Conservation (phyloP, 2,329 filamentous ascomycete genomes). For the Fusarium dlaminii region DNA sequence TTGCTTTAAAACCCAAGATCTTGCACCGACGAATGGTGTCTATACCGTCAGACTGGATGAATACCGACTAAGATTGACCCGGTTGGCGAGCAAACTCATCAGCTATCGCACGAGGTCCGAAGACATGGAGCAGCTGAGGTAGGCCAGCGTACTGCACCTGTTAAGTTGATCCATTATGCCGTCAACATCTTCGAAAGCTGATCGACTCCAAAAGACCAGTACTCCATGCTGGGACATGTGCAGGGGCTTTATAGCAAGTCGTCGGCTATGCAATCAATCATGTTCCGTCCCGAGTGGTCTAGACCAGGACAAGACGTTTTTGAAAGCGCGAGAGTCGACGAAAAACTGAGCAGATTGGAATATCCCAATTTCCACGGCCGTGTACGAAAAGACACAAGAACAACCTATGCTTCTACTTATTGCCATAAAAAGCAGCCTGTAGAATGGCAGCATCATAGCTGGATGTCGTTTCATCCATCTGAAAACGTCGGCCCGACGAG, state of each 20-base stretch:
- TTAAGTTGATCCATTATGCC: conserved; percentile 1
- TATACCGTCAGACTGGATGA: conserved; percentile 9
- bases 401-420: conserved; percentile 29
- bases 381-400: neutral
- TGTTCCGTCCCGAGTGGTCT: conserved; percentile 17
- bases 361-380: neutral
- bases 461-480: conserved; percentile 47
- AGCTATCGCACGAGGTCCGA: conserved; percentile 15
- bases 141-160: conserved; percentile 9
- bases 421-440: conserved; percentile 46
- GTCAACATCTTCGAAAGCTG: neutral
- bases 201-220: neutral
- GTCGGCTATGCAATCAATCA: neutral
- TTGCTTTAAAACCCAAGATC: conserved; percentile 37
- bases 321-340: neutral
- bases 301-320: conserved; percentile 14
- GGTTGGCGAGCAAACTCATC: conserved; percentile 8
- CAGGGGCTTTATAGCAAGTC: neutral
- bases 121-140: conserved; percentile 1
- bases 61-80: neutral
- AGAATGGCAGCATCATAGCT: conserved; percentile 50
- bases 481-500: conserved; percentile 40
- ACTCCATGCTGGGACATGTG: neutral
- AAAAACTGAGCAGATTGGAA: neutral
- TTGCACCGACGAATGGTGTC: conserved; percentile 19